Evolutionary conservation across 345 rosid species (phyloP).

Genomic region (Murraya paniculata): DNA sequence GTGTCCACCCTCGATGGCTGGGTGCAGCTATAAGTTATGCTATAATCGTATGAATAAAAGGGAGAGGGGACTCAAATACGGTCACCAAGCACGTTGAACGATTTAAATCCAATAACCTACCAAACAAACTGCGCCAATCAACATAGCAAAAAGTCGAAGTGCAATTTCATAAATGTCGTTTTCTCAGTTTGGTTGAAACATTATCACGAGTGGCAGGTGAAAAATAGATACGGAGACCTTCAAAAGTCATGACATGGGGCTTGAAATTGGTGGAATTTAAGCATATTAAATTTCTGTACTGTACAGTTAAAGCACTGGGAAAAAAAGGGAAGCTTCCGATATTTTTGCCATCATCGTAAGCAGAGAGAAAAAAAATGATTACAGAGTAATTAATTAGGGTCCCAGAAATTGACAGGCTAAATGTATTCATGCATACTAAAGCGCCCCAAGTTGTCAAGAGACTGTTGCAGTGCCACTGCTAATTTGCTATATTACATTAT

Average conservation of each 20-base stretch:
- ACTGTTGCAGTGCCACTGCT: background rate
- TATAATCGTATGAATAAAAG: background rate
- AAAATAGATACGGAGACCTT: background rate
- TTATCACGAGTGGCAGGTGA: conserved; percentile 8
- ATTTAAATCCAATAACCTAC: conserved; percentile 17
- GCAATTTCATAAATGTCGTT: conserved; percentile 11
- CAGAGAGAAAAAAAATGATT: background rate
- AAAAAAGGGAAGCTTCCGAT: background rate
- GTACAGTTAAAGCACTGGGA: background rate
- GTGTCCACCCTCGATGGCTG: rapidly evolving
- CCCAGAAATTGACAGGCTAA: background rate
- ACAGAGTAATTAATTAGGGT: background rate
- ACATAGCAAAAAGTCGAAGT: conserved; percentile 1
- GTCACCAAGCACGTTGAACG: background rate
- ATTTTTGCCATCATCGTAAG: background rate
- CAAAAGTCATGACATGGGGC: background rate
- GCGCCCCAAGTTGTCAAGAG: background rate
- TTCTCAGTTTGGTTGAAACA: conserved; percentile 8
- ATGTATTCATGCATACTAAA: too few relatives aligned
- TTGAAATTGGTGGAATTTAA: background rate
- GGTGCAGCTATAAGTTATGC: too few relatives aligned
- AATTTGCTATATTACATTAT: background rate
- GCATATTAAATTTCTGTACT: background rate
- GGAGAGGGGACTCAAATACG: background rate
- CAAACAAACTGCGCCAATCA: background rate